Evolutionary conservation across 2,329 filamentous ascomycete genomes (phyloP), one percentile per base, ranked within the genome.

Genomic region (Xylariaceae sp.): DNA sequence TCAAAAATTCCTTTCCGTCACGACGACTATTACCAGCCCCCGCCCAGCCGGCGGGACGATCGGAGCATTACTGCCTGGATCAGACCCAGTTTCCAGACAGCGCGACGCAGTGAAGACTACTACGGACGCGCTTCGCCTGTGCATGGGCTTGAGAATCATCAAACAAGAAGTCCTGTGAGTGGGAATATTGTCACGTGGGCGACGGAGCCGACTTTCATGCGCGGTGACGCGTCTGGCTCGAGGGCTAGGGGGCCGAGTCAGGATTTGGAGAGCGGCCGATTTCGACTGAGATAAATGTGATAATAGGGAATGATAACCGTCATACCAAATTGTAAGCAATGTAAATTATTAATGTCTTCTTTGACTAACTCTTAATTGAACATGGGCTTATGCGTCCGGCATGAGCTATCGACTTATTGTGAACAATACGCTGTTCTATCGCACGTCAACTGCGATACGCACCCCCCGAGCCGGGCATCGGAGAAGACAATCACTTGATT

Each of bases 181-280:
- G 73, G 73, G 44, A 73, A 75, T 44, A 69, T 62, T 5, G 59
- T 70, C 47, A 62, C 60, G 1, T 61, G 59, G 60, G 61, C 55
- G 45, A 45, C 60, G 5, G 18, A 58, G 35, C 56, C 56, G 18
- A 62, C 59, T 44, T 23, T 61, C 17, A 58, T 62, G 39, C 39
- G 51, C 15, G 57, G 34, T 10, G 30, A 15, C 1, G 15, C 45
- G 1, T 10, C 55, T 3, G 53, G 58, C 4, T 10, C 35, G 9
- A 49, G 60, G 17, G 7, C 47, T 6, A 57, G 58, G 48, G 44
- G 51, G 10, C 10, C 53, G 1, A 56, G 52, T 11, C 48, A 56
- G 35, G 64, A 66, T 58, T 35, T 66, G 17, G 64, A 66, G 51
- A 62, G 58, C 13, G 64, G 64, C 4, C 17, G 49, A 30, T 56